Evolutionary conservation across 106 monocot genomes (phyloP), one percentile per base, ranked within the genome.

Genomic region (Dactylorhiza incarnata): DNA sequence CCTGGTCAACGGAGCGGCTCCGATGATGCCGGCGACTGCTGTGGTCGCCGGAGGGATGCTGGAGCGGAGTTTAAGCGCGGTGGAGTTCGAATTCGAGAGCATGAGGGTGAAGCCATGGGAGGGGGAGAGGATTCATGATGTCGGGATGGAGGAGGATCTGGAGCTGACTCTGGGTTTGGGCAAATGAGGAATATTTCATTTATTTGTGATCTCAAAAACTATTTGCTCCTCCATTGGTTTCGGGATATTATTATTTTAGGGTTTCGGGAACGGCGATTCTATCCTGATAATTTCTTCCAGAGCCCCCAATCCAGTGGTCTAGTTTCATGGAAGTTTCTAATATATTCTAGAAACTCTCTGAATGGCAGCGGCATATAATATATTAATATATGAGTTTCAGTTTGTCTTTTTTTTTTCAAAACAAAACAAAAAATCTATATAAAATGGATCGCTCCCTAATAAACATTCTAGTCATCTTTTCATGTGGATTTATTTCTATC

Each of bases 101-200:
- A 83, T 87, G 54, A 87, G 75, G 58, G 96, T 95, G 65, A 96
- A 82, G 80, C 81, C 96, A 5, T 96, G 96, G 96, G 91, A 93
- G 65, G 96, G 96, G 23, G 96, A 96, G 85, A 87, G 82, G 85
- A 93, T 93, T 73, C 93, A 91, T 70, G 96, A 96, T 81, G 87
- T 93, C 20, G 90, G 68, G 5, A 87, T 84, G 4, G 89, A 89
- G 66, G 94, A 90, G 22, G 93, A 93, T 76, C 90, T 96, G 1
- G 89, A 93, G 81, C 91, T 93, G 55, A 93, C 93, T 12, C 82
- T 81, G 75, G 87, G 70, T 54, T 65, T 81, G 55, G 87, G 73
- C 49, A 81, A 84, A 56, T 81, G 87, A 74, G 5, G 5, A 61
- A 61, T n/a, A 22, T 9, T 62, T 62, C 5, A 68, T 37, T 44